Evolutionary conservation across 2,329 filamentous ascomycete genomes (phyloP).

Genomic region (Truncatella angustata): DNA sequence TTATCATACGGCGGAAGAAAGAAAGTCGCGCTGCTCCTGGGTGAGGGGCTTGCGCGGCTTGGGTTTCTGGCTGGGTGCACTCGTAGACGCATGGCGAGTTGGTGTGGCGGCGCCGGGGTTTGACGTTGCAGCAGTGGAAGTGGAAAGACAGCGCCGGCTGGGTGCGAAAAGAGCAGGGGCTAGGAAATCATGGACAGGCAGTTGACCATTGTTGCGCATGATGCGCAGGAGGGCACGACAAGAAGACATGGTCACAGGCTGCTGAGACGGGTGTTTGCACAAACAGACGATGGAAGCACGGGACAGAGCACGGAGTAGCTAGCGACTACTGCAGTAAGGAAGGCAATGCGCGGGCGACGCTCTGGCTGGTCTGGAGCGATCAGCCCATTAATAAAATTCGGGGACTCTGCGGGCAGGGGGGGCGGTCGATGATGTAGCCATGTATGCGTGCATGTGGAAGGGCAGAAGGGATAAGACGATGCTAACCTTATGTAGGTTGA

Average conservation of each 20-base stretch:
- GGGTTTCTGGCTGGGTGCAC: conserved; percentile 28
- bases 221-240: conserved; percentile 17
- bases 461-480: not conserved
- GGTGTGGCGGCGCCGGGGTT: conserved; percentile 19
- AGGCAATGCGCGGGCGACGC: too few species aligned
- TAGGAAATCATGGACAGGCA: conserved; percentile 36
- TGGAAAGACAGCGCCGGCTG: conserved; percentile 21
- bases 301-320: too few species aligned
- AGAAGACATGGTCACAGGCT: conserved; percentile 4
- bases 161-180: conserved; percentile 31
- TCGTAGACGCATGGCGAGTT: conserved; percentile 20
- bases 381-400: not conserved
- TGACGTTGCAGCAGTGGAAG: too few species aligned
- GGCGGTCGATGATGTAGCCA: conserved; percentile 5
- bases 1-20: conserved; percentile 65
- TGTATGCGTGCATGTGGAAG: not conserved
- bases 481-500: not conserved
- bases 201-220: conserved; percentile 18
- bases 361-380: too few species aligned
- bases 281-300: too few species aligned
- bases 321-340: too few species aligned
- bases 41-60: conserved; percentile 63
- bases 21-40: conserved; percentile 68
- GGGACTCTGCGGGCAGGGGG: not conserved
- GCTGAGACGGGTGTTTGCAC: too few species aligned